A percentile compares a stretch with the other conserved stretches of the same genome.
Conservation (phyloP, 441 rosid species). For the Bruguiera hainesii region DNA sequence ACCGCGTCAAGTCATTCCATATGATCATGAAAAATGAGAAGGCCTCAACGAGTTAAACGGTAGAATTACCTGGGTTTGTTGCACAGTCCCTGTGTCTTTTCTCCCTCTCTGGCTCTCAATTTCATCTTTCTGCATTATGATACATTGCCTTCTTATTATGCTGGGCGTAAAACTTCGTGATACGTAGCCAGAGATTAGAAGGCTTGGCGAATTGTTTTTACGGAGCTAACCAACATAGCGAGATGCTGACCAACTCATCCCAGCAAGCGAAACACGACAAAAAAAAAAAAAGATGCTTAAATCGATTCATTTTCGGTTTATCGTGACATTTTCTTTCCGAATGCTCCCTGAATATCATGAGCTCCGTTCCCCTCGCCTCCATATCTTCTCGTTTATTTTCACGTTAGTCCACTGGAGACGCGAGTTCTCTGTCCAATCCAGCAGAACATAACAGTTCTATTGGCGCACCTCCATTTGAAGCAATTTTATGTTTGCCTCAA, state of each 20-base stretch:
- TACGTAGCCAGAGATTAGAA: background rate
- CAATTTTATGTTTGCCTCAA: too few species aligned
- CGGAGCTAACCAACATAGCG: background rate
- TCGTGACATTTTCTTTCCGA: background rate
- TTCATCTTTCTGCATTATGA: background rate
- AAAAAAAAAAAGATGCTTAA: background rate
- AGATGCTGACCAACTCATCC: background rate
- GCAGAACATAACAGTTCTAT: too few species aligned
- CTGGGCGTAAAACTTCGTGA: background rate
- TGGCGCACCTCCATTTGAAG: too few species aligned
- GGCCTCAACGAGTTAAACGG: conserved; percentile 64
- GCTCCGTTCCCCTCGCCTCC: background rate
- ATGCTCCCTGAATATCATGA: background rate
- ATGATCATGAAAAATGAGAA: conserved; percentile 97
- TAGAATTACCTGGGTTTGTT: background rate
- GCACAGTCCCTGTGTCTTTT: background rate
- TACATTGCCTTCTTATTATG: background rate
- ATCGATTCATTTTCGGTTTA: background rate
- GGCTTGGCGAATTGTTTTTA: conserved; percentile 8
- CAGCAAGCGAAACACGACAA: background rate
- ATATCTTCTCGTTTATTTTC: too few species aligned
- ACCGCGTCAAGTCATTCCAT: conserved; percentile 76
- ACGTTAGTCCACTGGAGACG: too few species aligned
- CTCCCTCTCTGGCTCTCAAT: background rate
- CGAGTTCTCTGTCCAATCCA: too few species aligned